Evolutionary conservation across 75 land plant species (phyloP).

Genomic region (Picea glauca): DNA sequence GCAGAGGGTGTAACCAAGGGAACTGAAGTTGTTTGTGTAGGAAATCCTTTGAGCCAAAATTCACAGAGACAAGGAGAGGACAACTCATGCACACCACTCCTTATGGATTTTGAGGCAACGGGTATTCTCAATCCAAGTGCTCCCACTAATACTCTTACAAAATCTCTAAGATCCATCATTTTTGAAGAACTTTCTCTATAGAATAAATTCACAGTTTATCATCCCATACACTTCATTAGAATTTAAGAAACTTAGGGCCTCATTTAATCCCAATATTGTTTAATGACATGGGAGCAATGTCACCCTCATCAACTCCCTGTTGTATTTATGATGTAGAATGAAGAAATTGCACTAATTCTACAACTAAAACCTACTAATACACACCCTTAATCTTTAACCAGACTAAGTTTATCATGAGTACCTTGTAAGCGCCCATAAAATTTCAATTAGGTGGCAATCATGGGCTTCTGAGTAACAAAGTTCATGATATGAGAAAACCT

Average conservation of each 20-base stretch:
- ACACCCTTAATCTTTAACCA: background rate
- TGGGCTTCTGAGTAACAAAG: background rate
- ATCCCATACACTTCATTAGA: background rate
- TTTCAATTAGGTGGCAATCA: background rate
- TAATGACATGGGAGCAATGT: background rate
- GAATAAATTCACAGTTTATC: background rate
- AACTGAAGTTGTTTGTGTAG: conserved; percentile 53
- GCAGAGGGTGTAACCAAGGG: conserved; percentile 52
- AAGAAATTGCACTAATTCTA: background rate
- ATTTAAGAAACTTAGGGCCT: background rate
- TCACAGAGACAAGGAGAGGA: conserved; percentile 74
- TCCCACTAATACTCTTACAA: conserved; percentile 63
- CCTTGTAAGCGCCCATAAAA: background rate
- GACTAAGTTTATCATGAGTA: background rate
- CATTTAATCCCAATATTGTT: background rate
- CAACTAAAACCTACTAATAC: background rate
- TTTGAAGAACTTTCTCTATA: background rate
- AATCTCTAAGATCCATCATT: conserved; percentile 77
- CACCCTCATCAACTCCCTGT: background rate
- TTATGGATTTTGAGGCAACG: conserved; percentile 23
- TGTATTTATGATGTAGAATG: background rate
- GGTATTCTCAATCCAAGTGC: conserved; percentile 78
- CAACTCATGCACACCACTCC: conserved; percentile 23
- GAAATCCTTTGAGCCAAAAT: conserved; percentile 64
- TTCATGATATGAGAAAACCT: background rate